Conservation (phyloP, 495 filamentous ascomycete genomes). For the Penicillium robsamsonii region DNA sequence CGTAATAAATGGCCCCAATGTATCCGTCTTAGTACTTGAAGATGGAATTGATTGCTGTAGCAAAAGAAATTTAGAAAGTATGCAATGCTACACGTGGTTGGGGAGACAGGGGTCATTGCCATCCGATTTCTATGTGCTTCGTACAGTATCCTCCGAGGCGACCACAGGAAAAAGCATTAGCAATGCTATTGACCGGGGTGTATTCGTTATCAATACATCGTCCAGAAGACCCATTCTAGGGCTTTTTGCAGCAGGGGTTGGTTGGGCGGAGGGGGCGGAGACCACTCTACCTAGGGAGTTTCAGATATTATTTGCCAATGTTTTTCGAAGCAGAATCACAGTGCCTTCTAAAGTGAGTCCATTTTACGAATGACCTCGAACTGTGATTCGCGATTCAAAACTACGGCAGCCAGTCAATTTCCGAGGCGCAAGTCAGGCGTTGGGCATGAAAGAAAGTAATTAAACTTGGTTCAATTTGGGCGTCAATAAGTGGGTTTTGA, state of each 20-base stretch:
- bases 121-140: neutral
- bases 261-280: neutral
- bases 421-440: slow-evolving; percentile 23
- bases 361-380: neutral
- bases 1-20: neutral
- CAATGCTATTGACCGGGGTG: neutral
- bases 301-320: slow-evolving; percentile 5
- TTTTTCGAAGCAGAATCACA: neutral
- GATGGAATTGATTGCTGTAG: neutral
- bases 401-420: slow-evolving; percentile 11
- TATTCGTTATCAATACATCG: neutral
- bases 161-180: neutral
- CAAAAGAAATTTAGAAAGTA: neutral
- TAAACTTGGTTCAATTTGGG: slow-evolving; percentile 6
- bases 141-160: neutral
- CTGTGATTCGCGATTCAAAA: neutral
- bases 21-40: neutral
- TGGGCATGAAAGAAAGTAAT: slow-evolving; percentile 27
- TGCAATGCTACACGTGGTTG: slow-evolving; percentile 4
- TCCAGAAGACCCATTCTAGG: slow-evolving; percentile 6
- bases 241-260: neutral
- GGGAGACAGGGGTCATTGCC: slow-evolving; percentile 1
- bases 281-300: neutral
- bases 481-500: slow-evolving; percentile 14
- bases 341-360: neutral